phyloP scores from a whole-genome alignment of 768 basidiomycete species.

The Boletellus sp. region DNA sequence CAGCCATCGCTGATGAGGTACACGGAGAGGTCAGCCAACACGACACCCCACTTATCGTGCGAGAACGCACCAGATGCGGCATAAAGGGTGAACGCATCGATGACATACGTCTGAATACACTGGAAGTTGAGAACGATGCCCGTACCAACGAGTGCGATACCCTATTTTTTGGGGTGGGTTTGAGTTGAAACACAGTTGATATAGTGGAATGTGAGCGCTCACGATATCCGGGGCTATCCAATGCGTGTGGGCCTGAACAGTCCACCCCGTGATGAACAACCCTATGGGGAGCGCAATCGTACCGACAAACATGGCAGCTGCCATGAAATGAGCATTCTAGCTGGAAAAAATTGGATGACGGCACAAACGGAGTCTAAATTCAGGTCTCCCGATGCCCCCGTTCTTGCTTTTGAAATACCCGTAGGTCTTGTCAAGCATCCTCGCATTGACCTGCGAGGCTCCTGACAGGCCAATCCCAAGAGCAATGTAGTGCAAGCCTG shows the following conservation, averaged over 20 bases:
- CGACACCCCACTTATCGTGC: not conserved
- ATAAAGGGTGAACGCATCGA: conserved; percentile 63
- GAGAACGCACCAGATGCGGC: conserved; percentile 58
- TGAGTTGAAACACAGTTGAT: not conserved
- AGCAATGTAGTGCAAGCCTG: conserved; percentile 68
- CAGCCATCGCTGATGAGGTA: conserved; percentile 51
- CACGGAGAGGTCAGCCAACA: not conserved
- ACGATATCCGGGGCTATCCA: conserved; percentile 76
- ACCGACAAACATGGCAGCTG: conserved; percentile 59
- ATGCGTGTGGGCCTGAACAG: conserved; percentile 49
- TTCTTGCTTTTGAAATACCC: conserved; percentile 48
- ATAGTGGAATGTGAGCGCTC: conserved; percentile 14
- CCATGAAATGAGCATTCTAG: conserved; percentile 3
- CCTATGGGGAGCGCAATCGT: conserved; percentile 62
- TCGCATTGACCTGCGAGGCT: conserved; percentile 53
- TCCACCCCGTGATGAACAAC: conserved; percentile 69
- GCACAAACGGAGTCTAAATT: conserved; percentile 47
- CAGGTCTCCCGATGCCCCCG: conserved; percentile 52
- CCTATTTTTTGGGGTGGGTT: conserved; percentile 34
- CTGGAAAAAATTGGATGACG: not conserved
- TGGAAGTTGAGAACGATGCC: conserved; percentile 61
- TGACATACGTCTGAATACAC: conserved; percentile 60
- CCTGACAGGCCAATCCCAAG: conserved; percentile 59
- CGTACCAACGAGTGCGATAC: conserved; percentile 52
- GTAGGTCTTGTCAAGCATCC: conserved; percentile 54